Conservation (phyloP, 805 yeast species). For the Wickerhamiella sorbophila region DNA sequence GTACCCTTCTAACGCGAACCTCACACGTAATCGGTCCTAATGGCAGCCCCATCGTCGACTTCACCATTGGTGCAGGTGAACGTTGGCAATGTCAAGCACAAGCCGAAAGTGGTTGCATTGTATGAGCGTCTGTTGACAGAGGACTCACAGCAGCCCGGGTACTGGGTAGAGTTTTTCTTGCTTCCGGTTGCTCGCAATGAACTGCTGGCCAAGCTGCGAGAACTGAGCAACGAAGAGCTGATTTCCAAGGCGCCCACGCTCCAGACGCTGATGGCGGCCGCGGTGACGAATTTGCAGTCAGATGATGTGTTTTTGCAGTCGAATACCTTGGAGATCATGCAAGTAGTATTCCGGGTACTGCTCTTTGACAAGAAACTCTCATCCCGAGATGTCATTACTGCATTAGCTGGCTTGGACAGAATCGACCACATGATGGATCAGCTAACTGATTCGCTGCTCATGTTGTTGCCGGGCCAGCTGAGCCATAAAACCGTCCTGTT, state of each 20-base stretch:
- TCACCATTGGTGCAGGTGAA: slow-evolving; percentile 20
- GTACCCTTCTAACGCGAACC: no score
- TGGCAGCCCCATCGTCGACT: slow-evolving; percentile 6
- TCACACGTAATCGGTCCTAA: background rate
- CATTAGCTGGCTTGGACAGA: slow-evolving; percentile 25
- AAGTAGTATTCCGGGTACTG: slow-evolving; percentile 6
- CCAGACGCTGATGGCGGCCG: slow-evolving; percentile 15
- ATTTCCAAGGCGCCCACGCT: slow-evolving; percentile 15
- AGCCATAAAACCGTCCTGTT: slow-evolving; percentile 12
- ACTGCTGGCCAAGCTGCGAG: slow-evolving; percentile 11
- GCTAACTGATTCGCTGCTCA: slow-evolving; percentile 20
- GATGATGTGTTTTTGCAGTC: slow-evolving; percentile 5
- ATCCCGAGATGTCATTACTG: slow-evolving; percentile 21
- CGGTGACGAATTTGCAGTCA: slow-evolving; percentile 15
- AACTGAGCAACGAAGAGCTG: slow-evolving; percentile 11
- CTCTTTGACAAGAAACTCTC: slow-evolving; percentile 17
- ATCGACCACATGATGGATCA: slow-evolving; percentile 22
- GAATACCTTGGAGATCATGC: slow-evolving; percentile 8
- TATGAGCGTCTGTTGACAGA: slow-evolving; percentile 22
- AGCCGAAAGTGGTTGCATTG: slow-evolving; percentile 25
- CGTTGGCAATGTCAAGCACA: slow-evolving; percentile 15
- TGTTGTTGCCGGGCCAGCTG: slow-evolving; percentile 13
- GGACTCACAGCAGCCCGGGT: slow-evolving; percentile 19
- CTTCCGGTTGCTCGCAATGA: slow-evolving; percentile 17
- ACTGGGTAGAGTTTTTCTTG: slow-evolving; percentile 25